Evolutionary conservation across 2,329 filamentous ascomycete species (phyloP).

Genomic region (Trichoderma sp.): DNA sequence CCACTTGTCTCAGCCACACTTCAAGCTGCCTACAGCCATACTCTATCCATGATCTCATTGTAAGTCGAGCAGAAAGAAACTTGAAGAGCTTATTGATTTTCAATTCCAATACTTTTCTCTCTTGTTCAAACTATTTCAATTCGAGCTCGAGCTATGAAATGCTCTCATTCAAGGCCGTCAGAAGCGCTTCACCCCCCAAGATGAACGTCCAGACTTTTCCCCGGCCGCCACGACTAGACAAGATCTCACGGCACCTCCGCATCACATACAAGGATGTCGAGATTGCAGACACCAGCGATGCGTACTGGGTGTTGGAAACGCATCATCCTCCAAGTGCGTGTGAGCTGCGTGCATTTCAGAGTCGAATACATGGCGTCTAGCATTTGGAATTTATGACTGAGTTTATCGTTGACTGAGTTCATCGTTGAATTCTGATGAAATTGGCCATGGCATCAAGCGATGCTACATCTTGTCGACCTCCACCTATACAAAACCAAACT

Average conservation of each 20-base stretch:
- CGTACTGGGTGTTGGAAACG: slow-evolving; percentile 64
- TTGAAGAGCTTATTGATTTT: neutral
- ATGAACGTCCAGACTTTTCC: slow-evolving; percentile 61
- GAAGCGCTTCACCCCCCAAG: slow-evolving; percentile 43
- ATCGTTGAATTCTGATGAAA: neutral
- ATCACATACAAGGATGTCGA: slow-evolving; percentile 57
- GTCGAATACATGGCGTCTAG: neutral
- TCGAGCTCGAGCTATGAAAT: neutral
- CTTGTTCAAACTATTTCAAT: neutral
- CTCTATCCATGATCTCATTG: slow-evolving; percentile 5
- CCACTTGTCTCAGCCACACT: slow-evolving; percentile 25
- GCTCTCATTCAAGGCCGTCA: neutral
- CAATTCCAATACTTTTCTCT: neutral
- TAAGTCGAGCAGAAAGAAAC: neutral
- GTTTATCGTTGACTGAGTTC: too few relatives aligned
- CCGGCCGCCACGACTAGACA: slow-evolving; percentile 59
- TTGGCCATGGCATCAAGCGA: neutral
- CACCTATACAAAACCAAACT: slow-evolving; percentile 23
- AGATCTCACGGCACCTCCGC: slow-evolving; percentile 54
- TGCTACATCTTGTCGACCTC: slow-evolving; percentile 43
- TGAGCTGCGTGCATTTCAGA: neutral
- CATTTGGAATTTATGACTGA: too few relatives aligned
- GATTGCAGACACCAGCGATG: slow-evolving; percentile 60
- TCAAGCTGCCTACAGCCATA: too few relatives aligned
- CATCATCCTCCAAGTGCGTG: slow-evolving; percentile 61